phyloP scores from a whole-genome alignment of 2,329 filamentous ascomycete genomes.

The Fusarium neocosmosporiellum region DNA sequence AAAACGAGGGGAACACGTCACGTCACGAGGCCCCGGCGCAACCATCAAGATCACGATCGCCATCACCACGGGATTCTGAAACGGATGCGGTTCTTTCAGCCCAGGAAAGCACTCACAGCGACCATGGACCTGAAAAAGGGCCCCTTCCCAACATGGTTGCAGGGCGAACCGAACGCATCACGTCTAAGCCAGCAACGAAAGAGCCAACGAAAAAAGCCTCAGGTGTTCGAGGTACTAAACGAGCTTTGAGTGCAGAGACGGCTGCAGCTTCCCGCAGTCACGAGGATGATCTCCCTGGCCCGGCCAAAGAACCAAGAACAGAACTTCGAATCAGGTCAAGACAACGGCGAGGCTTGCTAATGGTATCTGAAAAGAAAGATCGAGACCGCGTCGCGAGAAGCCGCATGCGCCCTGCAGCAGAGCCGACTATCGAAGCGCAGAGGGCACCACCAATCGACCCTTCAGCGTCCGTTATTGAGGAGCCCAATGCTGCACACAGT shows the following conservation, averaged over 20 bases:
- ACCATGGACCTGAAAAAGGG: not conserved
- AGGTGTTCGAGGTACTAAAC: constrained; percentile 9
- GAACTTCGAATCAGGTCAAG: constrained; percentile 60
- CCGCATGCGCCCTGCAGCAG: not conserved
- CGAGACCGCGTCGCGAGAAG: not conserved
- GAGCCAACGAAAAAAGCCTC: not conserved
- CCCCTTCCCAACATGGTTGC: not conserved
- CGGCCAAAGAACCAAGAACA: constrained; percentile 50
- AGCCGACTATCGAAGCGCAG: not conserved
- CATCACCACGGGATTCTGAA: not conserved
- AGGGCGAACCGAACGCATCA: not conserved
- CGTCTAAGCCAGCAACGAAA: not conserved
- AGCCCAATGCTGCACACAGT: not conserved
- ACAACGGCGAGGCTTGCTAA: constrained; percentile 60
- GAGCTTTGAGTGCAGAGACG: constrained; percentile 4
- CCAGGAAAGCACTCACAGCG: not conserved
- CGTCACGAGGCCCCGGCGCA: not conserved
- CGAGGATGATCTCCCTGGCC: not conserved
- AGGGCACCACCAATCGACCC: not conserved
- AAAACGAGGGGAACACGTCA: constrained; percentile 1
- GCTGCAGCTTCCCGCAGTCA: not conserved
- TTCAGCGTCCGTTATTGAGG: not conserved
- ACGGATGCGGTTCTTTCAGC: not conserved
- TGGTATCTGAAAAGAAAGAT: constrained; percentile 54
- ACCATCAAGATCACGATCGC: not conserved